Percentiles rank a stretch among this genome's conserved stretches.
phyloP scores from a whole-genome alignment of 2,329 filamentous ascomycete genomes.

The Tetracladium maxilliforme region DNA sequence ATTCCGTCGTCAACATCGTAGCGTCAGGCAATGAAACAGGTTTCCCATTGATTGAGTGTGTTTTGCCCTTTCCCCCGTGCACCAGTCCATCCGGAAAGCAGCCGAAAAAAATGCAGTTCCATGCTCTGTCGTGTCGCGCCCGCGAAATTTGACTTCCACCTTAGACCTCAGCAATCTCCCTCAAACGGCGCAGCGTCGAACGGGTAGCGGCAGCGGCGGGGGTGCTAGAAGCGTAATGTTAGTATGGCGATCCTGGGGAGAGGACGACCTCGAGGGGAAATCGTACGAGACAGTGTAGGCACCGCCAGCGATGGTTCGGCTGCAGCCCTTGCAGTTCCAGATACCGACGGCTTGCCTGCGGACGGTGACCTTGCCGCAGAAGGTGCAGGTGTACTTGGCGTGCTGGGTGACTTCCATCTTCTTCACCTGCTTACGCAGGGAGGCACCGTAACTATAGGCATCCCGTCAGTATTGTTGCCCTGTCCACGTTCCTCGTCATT shows the following conservation, averaged over 20 bases:
- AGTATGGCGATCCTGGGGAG: not conserved
- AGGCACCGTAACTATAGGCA: conserved; percentile 76
- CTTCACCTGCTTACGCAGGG: conserved; percentile 98
- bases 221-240: conserved; percentile 40
- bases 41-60: no score
- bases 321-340: conserved; percentile 93
- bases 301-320: conserved; percentile 86
- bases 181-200: conserved; percentile 92
- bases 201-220: conserved; percentile 86
- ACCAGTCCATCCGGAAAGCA: no score
- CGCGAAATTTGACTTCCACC: no score
- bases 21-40: no score
- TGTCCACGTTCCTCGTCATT: not conserved
- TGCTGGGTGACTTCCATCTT: conserved; percentile 99
- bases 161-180: conserved; percentile 95
- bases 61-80: no score
- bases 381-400: conserved; percentile 93
- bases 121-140: no score
- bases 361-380: conserved; percentile 95
- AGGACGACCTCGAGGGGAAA: conserved; percentile 5
- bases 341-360: conserved; percentile 86
- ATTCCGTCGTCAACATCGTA: no score
- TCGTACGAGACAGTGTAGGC: conserved; percentile 96
- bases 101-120: no score
- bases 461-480: not conserved